These are phyloP conservation scores for Alternaria consortialis DNA, from an alignment of 2,329 filamentous ascomycete species.

Conservation along the genomic window DNA sequence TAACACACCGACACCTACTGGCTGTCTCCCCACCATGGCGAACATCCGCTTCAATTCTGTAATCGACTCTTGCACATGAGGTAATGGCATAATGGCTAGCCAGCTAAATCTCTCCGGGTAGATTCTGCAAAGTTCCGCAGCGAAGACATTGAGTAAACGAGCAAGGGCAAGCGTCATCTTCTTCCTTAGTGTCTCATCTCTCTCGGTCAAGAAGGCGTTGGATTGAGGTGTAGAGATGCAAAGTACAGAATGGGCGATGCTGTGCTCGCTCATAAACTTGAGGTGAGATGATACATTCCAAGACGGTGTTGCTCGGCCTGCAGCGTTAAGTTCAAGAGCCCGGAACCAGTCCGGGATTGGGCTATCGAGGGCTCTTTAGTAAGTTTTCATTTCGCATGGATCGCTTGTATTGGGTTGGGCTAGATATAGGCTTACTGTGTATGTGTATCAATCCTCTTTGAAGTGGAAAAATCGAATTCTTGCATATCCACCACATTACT, in stretches of 20 bases:
- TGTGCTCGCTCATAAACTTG: conserved; percentile 41
- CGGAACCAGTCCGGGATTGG: conserved; percentile 49
- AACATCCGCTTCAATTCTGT: conserved; percentile 36
- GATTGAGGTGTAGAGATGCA: conserved; percentile 49
- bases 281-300: conserved; percentile 44
- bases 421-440: conserved; percentile 29
- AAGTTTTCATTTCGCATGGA: not conserved
- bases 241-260: conserved; percentile 42
- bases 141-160: conserved; percentile 48
- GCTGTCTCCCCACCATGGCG: conserved; percentile 40
- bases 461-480: conserved; percentile 22
- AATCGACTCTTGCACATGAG: conserved; percentile 42
- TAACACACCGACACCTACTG: conserved; percentile 44
- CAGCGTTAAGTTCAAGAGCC: conserved; percentile 43
- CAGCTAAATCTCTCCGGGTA: conserved; percentile 43
- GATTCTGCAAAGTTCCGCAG: conserved; percentile 32
- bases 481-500: conserved; percentile 5
- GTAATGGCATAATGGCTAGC: conserved; percentile 40
- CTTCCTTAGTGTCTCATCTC: conserved; percentile 10
- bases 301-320: conserved; percentile 44
- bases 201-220: conserved; percentile 41
- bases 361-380: not conserved
- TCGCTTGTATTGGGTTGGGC: too few relatives aligned
- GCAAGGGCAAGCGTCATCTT: conserved; percentile 45
- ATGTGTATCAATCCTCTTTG: conserved; percentile 48